Percentiles rank a stretch among this genome's conserved stretches.
Evolutionary conservation across 495 filamentous ascomycete species (phyloP).

Genomic region (Lindgomyces ingoldianus): DNA sequence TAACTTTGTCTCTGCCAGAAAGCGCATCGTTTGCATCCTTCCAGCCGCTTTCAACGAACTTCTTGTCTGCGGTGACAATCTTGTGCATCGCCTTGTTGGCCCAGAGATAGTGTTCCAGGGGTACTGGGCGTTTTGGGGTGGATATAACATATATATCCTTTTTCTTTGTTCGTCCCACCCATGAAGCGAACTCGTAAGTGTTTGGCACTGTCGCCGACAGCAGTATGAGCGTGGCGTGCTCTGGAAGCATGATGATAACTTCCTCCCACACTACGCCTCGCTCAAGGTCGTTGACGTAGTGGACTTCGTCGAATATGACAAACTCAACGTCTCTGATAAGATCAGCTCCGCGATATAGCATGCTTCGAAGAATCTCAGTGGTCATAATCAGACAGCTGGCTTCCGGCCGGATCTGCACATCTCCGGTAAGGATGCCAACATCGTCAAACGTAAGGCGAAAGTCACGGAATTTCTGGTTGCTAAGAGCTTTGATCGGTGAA

Average conservation of each 20-base stretch:
- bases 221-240: conserved; percentile 91
- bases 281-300: conserved; percentile 98
- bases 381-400: conserved; percentile 99
- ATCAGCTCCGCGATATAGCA: conserved; percentile 96
- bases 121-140: conserved; percentile 91
- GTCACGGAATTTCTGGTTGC: conserved; percentile 98
- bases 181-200: conserved; percentile 95
- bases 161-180: conserved; percentile 97
- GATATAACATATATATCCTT: conserved; percentile 99
- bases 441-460: conserved; percentile 88
- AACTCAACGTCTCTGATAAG: conserved; percentile 97
- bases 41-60: conserved; percentile 86
- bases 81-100: conserved; percentile 87
- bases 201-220: conserved; percentile 97
- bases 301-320: conserved; percentile 98
- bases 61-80: conserved; percentile 90
- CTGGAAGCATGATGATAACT: conserved; percentile 98
- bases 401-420: conserved; percentile 97
- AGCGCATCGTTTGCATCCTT: conserved; percentile 87
- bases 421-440: conserved; percentile 93
- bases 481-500: conserved; percentile 96
- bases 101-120: conserved; percentile 95
- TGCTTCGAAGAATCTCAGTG: conserved; percentile 95
- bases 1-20: conserved; percentile 77
- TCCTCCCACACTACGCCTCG: conserved; percentile 99